Evolutionary conservation across 306 rosid genomes (phyloP), one percentile per base, ranked within the genome.

Genomic region (Rosa multiflora): DNA sequence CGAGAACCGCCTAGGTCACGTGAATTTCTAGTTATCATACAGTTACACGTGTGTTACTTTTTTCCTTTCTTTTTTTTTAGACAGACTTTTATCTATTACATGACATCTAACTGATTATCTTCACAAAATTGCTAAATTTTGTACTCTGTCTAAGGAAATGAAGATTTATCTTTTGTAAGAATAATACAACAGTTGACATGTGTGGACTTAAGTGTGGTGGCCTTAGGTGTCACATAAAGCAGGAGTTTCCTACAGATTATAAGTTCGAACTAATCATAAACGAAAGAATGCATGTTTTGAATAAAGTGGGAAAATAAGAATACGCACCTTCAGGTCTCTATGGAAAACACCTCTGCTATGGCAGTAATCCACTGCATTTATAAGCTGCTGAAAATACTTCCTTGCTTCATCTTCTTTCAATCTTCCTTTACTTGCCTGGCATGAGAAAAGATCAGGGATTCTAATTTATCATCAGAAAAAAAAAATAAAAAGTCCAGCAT

Each of bases 301-400:
- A 49, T n/a, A 46, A 76, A 71, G n/a, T 35, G 40, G 53, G 48
- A 29, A 12, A n/a, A 64, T 13, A 55, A 84, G 74, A 61, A 78
- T 61, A 48, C 43, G 29, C 78, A 91, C 99, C 98, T 92, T 95
- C 61, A 92, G 85, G 82, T 92, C 98, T 78, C 99, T 89, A 79
- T 95, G 99, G 80, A 66, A 95, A 82, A 95, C 99, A 74, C 98
- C 96, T 88, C 98, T 88, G 81, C 99, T 92, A 76, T 95, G 99
- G 83, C 98, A 92, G 74, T 95, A 95, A 84, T 91, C 98, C 81
- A 92, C 98, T 14, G 98, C 98, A 83, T 91, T 89, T 67, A 92
- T 88, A 68, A 95, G 98, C 85, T 92, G 96, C 86, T 95, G 99
- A 83, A 95, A 95, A 76, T 89, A 95, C 78, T 91, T 92, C 79